phyloP scores from a whole-genome alignment of 192 early-diverging fungal species.

The Coemansia sp. region DNA sequence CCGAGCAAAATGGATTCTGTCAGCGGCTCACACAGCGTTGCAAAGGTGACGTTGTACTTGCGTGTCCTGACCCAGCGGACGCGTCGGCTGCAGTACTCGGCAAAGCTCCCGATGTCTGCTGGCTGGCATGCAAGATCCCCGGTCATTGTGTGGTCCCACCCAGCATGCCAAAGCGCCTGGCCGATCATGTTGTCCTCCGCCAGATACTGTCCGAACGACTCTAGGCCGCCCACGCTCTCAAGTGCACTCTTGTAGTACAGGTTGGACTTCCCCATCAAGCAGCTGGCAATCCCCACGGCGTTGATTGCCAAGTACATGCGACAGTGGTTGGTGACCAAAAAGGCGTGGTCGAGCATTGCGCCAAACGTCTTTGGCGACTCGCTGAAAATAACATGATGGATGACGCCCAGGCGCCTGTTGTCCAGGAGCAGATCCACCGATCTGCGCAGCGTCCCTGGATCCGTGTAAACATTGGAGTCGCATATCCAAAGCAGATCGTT shows the following conservation, averaged over 20 bases:
- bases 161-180: conserved; percentile 75
- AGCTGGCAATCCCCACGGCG: conserved; percentile 75
- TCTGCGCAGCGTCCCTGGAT: conserved; percentile 73
- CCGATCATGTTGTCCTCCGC: conserved; percentile 96
- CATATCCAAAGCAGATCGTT: conserved; percentile 94
- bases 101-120: conserved; percentile 68
- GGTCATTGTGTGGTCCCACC: conserved; percentile 82
- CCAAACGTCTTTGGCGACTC: conserved; percentile 70
- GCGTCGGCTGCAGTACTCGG: conserved; percentile 82
- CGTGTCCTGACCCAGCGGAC: conserved; percentile 91
- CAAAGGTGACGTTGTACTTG: conserved; percentile 87
- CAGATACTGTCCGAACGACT: conserved; percentile 86
- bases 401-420: conserved; percentile 75
- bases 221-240: conserved; percentile 77
- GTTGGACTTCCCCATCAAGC: conserved; percentile 94
- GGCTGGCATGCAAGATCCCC: conserved; percentile 85
- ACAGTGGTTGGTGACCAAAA: conserved; percentile 88
- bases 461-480: conserved; percentile 87
- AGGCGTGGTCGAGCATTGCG: conserved; percentile 81
- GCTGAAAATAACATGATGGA: conserved; percentile 93
- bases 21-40: conserved; percentile 91
- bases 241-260: conserved; percentile 85
- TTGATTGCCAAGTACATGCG: conserved; percentile 97
- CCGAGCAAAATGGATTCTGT: conserved; percentile 85
- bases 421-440: conserved; percentile 77